Evolutionary conservation across 106 monocot species (phyloP).

Genomic region (Alisma plantagoaquatica): DNA sequence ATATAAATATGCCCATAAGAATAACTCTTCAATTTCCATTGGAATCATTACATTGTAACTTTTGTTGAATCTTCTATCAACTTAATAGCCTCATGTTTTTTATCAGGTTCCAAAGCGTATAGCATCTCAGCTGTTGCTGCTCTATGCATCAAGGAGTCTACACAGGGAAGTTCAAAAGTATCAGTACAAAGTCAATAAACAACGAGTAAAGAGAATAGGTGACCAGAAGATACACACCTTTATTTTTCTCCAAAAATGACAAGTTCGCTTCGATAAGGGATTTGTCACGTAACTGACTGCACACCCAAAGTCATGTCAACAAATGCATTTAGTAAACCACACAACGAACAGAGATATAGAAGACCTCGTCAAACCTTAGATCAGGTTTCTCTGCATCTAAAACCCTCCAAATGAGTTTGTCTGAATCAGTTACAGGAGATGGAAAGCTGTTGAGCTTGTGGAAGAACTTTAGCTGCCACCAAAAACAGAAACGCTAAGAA

Average conservation of each 20-base stretch:
- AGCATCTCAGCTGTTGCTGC: slow-evolving; percentile 88
- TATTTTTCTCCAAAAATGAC: slow-evolving; percentile 63
- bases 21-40: not conserved
- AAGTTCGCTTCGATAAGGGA: slow-evolving; percentile 72
- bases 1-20: not conserved
- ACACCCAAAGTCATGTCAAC: too few relatives aligned
- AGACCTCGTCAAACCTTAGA: slow-evolving; percentile 43
- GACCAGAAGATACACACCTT: slow-evolving; percentile 42
- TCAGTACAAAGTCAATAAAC: too few relatives aligned
- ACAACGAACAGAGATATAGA: not conserved
- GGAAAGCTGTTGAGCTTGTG: slow-evolving; percentile 51
- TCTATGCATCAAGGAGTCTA: slow-evolving; percentile 90
- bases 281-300: slow-evolving; percentile 71
- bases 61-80: slow-evolving; percentile 70
- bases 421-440: slow-evolving; percentile 57
- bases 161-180: too few relatives aligned
- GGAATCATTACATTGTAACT: slow-evolving; percentile 17
- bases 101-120: slow-evolving; percentile 59
- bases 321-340: not conserved
- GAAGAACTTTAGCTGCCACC: slow-evolving; percentile 86
- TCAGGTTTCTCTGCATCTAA: slow-evolving; percentile 61
- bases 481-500: too few relatives aligned
- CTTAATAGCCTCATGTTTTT: slow-evolving; percentile 68
- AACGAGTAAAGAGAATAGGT: too few relatives aligned
- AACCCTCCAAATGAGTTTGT: slow-evolving; percentile 77